Percentiles rank a stretch among this genome's conserved stretches.
Evolutionary conservation across 331 rosid genomes (phyloP).

Genomic region (Ulmus americana): DNA sequence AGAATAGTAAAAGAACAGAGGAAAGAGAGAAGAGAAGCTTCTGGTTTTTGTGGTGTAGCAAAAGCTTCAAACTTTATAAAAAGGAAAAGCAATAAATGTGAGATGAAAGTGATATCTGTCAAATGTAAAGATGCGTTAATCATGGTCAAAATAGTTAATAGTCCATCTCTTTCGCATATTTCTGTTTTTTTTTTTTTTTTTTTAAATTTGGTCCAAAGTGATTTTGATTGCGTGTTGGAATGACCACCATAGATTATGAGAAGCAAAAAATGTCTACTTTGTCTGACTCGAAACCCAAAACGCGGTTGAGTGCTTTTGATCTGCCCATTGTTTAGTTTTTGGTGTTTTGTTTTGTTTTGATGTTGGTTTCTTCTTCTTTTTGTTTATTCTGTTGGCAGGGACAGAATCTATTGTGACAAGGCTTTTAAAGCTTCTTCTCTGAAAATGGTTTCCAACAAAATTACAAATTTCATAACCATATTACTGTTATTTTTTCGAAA

Average conservation of each 20-base stretch:
- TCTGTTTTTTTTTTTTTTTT: background rate
- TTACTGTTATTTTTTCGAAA: too few species aligned
- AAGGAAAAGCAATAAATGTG: background rate
- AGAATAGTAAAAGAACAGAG: background rate
- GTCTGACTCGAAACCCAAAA: background rate
- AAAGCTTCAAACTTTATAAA: background rate
- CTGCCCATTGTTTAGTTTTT: constrained; percentile 2
- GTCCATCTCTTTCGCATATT: background rate
- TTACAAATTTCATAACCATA: background rate
- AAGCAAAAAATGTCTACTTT: background rate
- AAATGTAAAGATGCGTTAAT: background rate
- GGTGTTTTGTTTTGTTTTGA: background rate
- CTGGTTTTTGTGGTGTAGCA: constrained; percentile 27
- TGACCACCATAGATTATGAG: background rate
- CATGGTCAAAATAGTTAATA: background rate
- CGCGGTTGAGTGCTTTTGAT: background rate
- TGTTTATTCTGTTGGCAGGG: background rate
- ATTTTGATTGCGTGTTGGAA: background rate
- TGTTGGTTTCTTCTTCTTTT: background rate
- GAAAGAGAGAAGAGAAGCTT: constrained; percentile 30
- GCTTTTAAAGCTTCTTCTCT: background rate
- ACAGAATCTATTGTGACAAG: background rate
- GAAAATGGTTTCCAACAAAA: background rate
- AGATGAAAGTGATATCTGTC: background rate
- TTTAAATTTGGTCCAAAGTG: background rate